phyloP scores from a whole-genome alignment of 2,329 filamentous ascomycete species.

The Stagonosporopsis cucurbitacearum region DNA sequence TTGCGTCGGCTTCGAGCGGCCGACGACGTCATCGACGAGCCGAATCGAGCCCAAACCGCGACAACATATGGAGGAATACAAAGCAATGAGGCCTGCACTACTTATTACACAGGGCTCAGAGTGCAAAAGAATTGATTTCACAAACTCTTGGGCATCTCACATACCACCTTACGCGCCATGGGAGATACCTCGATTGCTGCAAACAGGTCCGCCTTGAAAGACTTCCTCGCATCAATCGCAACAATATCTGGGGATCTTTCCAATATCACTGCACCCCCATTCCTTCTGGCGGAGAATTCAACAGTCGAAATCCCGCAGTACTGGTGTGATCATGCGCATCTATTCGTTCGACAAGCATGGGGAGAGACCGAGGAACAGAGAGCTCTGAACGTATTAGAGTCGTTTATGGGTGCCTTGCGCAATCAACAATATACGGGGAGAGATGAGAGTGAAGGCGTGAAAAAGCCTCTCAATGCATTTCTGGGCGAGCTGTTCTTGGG shows the following conservation, averaged over 20 bases:
- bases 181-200: slow-evolving; percentile 30
- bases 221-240: slow-evolving; percentile 50
- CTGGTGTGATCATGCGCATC: slow-evolving; percentile 54
- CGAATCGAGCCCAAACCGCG: slow-evolving; percentile 1
- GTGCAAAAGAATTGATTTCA: too few species aligned
- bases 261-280: slow-evolving; percentile 57
- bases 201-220: slow-evolving; percentile 42
- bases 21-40: slow-evolving; percentile 14
- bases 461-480: slow-evolving; percentile 61
- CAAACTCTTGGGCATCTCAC: background rate
- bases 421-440: slow-evolving; percentile 58
- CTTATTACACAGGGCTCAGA: background rate
- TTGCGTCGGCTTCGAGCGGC: background rate
- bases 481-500: slow-evolving; percentile 57
- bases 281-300: slow-evolving; percentile 54
- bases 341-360: slow-evolving; percentile 55
- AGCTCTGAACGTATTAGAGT: slow-evolving; percentile 56
- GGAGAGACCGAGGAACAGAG: slow-evolving; percentile 50
- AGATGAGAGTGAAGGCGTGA: slow-evolving; percentile 52
- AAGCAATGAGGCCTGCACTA: background rate
- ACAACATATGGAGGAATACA: slow-evolving; percentile 6
- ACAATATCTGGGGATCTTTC: slow-evolving; percentile 55
- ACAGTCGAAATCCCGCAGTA: slow-evolving; percentile 56
- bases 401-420: slow-evolving; percentile 56
- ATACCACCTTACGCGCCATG: slow-evolving; percentile 9